Percentiles rank a stretch among this genome's conserved stretches.
phyloP scores from a whole-genome alignment of 1,284 basidiomycete species.

The Kwoniella shivajii region DNA sequence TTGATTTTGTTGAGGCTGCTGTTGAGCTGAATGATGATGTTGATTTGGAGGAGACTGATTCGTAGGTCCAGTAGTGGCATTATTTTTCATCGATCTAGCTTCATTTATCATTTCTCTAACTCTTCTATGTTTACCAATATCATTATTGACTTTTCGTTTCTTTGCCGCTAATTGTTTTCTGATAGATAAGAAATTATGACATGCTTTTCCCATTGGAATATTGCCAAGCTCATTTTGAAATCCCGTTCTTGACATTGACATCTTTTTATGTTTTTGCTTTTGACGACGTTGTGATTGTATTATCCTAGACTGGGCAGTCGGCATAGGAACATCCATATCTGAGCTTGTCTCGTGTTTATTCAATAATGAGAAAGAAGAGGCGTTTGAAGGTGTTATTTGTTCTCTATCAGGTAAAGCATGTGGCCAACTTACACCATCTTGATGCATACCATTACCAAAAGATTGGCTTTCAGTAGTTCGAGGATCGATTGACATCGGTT shows the following conservation, averaged over 20 bases:
- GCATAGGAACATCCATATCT: slow-evolving; percentile 15
- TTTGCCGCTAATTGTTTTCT: neutral
- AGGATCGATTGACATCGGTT: slow-evolving; percentile 29
- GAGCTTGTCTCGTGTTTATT: neutral
- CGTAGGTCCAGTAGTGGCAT: neutral
- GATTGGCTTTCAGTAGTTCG: slow-evolving; percentile 15
- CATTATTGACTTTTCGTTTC: neutral
- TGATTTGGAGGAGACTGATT: neutral
- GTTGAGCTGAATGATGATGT: neutral
- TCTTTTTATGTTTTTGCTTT: neutral
- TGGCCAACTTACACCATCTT: slow-evolving; percentile 2
- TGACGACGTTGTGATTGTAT: neutral
- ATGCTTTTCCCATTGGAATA: slow-evolving; percentile 23
- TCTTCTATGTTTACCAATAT: neutral
- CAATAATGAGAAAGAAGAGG: neutral
- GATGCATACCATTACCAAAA: too few relatives aligned
- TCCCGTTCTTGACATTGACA: neutral
- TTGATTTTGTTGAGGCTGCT: neutral
- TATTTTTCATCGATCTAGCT: neutral
- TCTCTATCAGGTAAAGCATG: slow-evolving; percentile 8
- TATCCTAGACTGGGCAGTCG: slow-evolving; percentile 7
- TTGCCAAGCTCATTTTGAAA: neutral
- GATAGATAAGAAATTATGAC: slow-evolving; percentile 22
- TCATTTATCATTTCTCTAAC: neutral
- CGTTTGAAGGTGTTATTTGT: slow-evolving; percentile 1